Conservation (phyloP, 495 filamentous ascomycete species). For the Baudoinia panamericana region DNA sequence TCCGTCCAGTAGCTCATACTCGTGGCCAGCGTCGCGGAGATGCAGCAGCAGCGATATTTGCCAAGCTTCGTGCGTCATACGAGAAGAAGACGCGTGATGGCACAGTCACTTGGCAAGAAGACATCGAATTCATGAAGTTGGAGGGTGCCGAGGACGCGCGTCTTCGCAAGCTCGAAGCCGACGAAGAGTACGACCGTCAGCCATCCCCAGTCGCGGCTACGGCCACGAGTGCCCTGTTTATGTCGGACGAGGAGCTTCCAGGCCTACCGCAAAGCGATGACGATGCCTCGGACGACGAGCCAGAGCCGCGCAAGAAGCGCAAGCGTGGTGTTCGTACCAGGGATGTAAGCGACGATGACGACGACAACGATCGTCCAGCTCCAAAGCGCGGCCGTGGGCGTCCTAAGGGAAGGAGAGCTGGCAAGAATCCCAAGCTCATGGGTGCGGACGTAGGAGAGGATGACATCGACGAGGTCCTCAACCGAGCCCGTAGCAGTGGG, state of each 20-base stretch:
- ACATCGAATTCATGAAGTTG: slow-evolving; percentile 14
- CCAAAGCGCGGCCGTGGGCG: neutral
- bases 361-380: neutral
- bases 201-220: neutral
- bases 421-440: neutral
- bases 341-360: neutral
- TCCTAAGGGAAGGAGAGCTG: neutral
- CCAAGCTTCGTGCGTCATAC: neutral
- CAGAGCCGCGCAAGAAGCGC: neutral
- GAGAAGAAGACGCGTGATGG: slow-evolving; percentile 1
- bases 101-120: slow-evolving; percentile 4
- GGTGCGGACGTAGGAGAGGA: neutral
- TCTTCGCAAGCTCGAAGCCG: neutral
- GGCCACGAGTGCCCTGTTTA: neutral
- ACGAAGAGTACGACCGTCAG: slow-evolving; percentile 5
- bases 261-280: neutral
- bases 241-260: neutral
- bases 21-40: neutral
- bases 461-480: neutral
- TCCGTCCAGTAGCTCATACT: neutral
- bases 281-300: neutral
- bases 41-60: neutral
- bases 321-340: neutral
- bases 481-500: neutral
- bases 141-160: neutral